phyloP scores from a whole-genome alignment of 192 early-diverging fungal genomes.

The Mortierella hygrophila region DNA sequence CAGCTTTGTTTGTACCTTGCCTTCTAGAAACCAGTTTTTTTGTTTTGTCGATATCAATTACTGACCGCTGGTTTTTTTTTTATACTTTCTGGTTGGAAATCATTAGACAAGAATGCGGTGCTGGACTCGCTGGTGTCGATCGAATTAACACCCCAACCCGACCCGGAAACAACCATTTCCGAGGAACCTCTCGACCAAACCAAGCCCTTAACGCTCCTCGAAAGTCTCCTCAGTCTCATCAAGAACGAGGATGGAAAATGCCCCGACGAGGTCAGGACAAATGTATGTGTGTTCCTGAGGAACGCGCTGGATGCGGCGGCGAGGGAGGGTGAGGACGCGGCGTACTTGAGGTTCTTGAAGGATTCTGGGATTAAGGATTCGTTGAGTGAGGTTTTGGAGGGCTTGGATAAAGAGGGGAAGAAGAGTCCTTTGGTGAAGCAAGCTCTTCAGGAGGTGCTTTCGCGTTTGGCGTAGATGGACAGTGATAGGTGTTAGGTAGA shows the following conservation, averaged over 20 bases:
- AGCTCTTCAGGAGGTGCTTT: slow-evolving; percentile 29
- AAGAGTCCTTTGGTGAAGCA: slow-evolving; percentile 27
- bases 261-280: slow-evolving; percentile 64
- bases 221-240: slow-evolving; percentile 55
- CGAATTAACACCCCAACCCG: slow-evolving; percentile 12
- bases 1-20: not conserved
- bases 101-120: slow-evolving; percentile 28
- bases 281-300: slow-evolving; percentile 62
- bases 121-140: slow-evolving; percentile 27
- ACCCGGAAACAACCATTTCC: slow-evolving; percentile 9
- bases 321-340: slow-evolving; percentile 23
- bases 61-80: not conserved
- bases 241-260: slow-evolving; percentile 52
- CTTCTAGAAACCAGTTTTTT: no score
- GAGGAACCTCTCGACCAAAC: slow-evolving; percentile 22
- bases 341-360: slow-evolving; percentile 40
- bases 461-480: slow-evolving; percentile 26
- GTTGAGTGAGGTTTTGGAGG: slow-evolving; percentile 7
- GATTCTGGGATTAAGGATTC: slow-evolving; percentile 40
- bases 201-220: slow-evolving; percentile 47
- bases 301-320: slow-evolving; percentile 37
- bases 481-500: not conserved
- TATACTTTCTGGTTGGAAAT: not conserved
- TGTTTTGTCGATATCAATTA: not conserved
- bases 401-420: not conserved